These are phyloP conservation scores for Podospora comata DNA, from an alignment of 495 filamentous ascomycete genomes.

Conservation along the genomic window DNA sequence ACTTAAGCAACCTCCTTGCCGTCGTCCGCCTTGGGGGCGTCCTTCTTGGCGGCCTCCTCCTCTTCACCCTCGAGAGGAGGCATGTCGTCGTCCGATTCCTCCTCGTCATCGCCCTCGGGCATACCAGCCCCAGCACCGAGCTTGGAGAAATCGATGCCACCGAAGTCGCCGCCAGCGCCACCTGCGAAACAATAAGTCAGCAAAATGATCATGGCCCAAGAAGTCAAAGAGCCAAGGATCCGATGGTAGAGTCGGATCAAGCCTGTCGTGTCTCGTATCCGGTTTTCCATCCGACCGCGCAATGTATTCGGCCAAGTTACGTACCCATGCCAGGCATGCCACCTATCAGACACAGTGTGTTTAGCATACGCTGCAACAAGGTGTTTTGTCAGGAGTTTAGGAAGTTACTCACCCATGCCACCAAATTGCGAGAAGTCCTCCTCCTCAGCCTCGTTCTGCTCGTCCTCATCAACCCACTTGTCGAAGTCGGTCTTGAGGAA, in stretches of 20 bases:
- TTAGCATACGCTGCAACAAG: not conserved
- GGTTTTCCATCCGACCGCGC: not conserved
- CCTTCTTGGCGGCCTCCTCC: conserved; percentile 44
- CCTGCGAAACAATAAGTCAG: conserved; percentile 16
- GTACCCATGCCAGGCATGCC: conserved; percentile 52
- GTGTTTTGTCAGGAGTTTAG: not conserved
- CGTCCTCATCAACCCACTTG: conserved; percentile 99
- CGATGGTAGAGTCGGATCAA: not conserved
- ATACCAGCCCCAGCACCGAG: conserved; percentile 63
- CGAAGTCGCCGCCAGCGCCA: conserved; percentile 55
- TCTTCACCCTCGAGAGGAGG: conserved; percentile 43
- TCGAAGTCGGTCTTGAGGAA: conserved; percentile 99
- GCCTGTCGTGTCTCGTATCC: conserved; percentile 14
- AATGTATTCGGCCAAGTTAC: conserved; percentile 23
- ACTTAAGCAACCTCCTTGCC: conserved; percentile 24
- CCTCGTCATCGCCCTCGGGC: conserved; percentile 53
- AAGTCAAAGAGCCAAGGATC: too few relatives aligned
- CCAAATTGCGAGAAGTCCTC: conserved; percentile 77
- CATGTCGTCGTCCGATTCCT: conserved; percentile 50
- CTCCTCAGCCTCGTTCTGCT: conserved; percentile 84
- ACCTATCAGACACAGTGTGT: conserved; percentile 23
- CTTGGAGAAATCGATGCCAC: conserved; percentile 87
- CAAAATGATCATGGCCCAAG: not conserved
- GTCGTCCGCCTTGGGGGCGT: not conserved
- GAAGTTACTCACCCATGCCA: conserved; percentile 47